These are phyloP conservation scores for Termitomyces sp. DNA, from an alignment of 768 basidiomycete genomes.

Conservation along the genomic window DNA sequence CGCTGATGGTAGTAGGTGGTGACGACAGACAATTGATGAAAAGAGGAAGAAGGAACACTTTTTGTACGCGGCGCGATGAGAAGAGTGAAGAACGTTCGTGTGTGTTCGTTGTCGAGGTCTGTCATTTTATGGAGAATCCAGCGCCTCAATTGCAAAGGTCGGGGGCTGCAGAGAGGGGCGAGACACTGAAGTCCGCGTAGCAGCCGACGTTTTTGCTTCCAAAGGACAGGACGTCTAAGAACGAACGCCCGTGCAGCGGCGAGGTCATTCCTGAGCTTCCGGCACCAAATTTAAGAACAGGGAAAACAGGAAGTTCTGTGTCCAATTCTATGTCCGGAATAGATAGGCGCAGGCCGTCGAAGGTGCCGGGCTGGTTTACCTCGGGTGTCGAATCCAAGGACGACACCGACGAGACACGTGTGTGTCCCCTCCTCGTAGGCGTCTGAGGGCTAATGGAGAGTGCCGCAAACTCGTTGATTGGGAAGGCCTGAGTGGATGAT, in stretches of 20 bases:
- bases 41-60: background rate
- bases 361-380: constrained; percentile 23
- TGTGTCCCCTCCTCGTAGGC: constrained; percentile 35
- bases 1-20: background rate
- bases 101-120: background rate
- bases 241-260: constrained; percentile 8
- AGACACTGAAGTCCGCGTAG: constrained; percentile 21
- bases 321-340: constrained; percentile 22
- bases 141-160: constrained; percentile 41
- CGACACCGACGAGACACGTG: constrained; percentile 42
- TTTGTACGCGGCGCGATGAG: constrained; percentile 2
- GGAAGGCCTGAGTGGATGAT: constrained; percentile 20
- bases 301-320: constrained; percentile 8
- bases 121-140: background rate
- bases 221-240: constrained; percentile 11
- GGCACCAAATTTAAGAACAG: constrained; percentile 1
- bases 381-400: constrained; percentile 59
- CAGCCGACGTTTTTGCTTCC: constrained; percentile 13
- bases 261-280: constrained; percentile 6
- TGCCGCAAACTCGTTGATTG: constrained; percentile 43
- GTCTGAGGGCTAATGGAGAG: constrained; percentile 53
- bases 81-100: background rate
- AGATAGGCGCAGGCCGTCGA: constrained; percentile 33
- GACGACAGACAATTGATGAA: background rate
- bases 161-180: constrained; percentile 36